phyloP scores from a whole-genome alignment of 352 stramenopile genomes.

The Phytopythium aichiense region DNA sequence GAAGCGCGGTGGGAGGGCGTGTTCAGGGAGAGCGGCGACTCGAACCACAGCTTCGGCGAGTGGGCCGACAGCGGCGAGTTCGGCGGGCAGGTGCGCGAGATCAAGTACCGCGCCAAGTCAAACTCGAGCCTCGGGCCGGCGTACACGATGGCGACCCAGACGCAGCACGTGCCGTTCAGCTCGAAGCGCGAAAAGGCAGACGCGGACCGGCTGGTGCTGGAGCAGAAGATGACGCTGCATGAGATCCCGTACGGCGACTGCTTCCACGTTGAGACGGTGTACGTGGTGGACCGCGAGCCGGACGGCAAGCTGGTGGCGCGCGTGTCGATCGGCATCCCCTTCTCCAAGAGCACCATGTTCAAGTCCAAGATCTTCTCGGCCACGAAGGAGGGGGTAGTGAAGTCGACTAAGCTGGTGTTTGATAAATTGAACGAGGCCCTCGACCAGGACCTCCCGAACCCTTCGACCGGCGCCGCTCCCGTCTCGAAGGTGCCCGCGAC shows the following conservation, averaged over 20 bases:
- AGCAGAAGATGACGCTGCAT: conserved; percentile 61
- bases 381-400: conserved; percentile 61
- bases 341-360: conserved; percentile 84
- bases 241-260: conserved; percentile 82
- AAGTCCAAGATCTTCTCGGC: conserved; percentile 79
- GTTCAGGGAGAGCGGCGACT: conserved; percentile 57
- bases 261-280: conserved; percentile 71
- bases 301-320: conserved; percentile 38
- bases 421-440: conserved; percentile 46
- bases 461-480: conserved; percentile 4
- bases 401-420: conserved; percentile 51
- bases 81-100: conserved; percentile 55
- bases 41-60: conserved; percentile 47
- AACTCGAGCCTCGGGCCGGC: conserved; percentile 65
- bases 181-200: conserved; percentile 31
- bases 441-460: conserved; percentile 17
- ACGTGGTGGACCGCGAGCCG: conserved; percentile 38
- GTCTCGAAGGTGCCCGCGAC: conserved; percentile 5
- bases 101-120: conserved; percentile 75
- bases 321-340: conserved; percentile 70
- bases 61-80: conserved; percentile 60
- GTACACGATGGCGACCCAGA: conserved; percentile 46
- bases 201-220: conserved; percentile 42
- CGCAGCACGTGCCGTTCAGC: conserved; percentile 50
- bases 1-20: conserved; percentile 49